A percentile compares a stretch with the other conserved stretches of the same genome.
These are phyloP conservation scores for Phoma herbarum DNA, from an alignment of 2,329 filamentous ascomycete genomes.

Conservation along the genomic window DNA sequence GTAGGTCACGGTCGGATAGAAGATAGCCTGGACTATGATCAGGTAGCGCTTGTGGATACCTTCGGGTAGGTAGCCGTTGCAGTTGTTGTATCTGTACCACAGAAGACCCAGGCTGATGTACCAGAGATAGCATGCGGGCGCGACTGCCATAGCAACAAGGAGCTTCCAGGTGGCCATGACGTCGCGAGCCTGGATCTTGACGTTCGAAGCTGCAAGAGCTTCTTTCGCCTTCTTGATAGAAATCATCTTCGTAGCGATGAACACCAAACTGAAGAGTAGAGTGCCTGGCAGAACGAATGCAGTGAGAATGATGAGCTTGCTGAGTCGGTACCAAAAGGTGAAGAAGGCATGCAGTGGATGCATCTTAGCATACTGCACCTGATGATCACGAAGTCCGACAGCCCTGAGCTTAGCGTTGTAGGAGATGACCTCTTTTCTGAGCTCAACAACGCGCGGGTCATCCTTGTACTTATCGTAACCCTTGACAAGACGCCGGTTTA, in stretches of 20 bases:
- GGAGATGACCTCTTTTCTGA: conserved; percentile 77
- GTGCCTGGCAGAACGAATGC: conserved; percentile 86
- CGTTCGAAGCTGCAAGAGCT: conserved; percentile 52
- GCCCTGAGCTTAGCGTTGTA: conserved; percentile 90
- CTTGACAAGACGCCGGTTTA: conserved; percentile 89
- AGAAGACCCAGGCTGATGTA: conserved; percentile 45
- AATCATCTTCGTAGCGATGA: conserved; percentile 49
- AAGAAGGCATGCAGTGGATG: conserved; percentile 78
- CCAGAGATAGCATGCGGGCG: conserved; percentile 45
- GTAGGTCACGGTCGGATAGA: conserved; percentile 90
- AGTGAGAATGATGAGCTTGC: conserved; percentile 78
- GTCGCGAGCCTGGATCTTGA: conserved; percentile 52
- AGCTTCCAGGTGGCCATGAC: conserved; percentile 55
- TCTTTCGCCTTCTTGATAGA: conserved; percentile 51
- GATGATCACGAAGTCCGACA: conserved; percentile 89
- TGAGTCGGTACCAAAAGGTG: conserved; percentile 79
- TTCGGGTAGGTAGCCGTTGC: conserved; percentile 81
- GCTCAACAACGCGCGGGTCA: conserved; percentile 79
- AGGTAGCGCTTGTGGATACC: conserved; percentile 73
- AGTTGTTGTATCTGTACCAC: conserved; percentile 66
- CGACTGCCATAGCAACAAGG: conserved; percentile 51
- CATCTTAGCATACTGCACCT: conserved; percentile 90
- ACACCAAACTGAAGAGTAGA: conserved; percentile 74
- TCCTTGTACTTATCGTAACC: conserved; percentile 94
- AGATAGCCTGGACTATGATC: conserved; percentile 75